Conservation (phyloP, 2,329 filamentous ascomycete species). For the Paramyrothecium sp. region DNA sequence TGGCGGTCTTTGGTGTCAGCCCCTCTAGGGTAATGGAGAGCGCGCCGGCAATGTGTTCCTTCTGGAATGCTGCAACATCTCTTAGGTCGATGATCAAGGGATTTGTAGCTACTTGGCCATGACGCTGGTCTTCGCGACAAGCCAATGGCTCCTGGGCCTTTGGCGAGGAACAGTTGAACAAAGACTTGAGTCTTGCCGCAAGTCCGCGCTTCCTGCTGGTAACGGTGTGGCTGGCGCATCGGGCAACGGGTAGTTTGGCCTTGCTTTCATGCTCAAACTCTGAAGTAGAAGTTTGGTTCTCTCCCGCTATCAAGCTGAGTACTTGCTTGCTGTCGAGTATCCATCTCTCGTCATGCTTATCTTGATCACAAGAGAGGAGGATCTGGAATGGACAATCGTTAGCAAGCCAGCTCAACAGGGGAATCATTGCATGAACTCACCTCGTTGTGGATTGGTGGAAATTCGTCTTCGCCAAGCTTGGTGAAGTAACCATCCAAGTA, state of each 20-base stretch:
- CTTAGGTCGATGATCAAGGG: slow-evolving; percentile 41
- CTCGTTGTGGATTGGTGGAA: slow-evolving; percentile 47
- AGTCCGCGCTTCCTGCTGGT: background rate
- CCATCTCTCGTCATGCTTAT: slow-evolving; percentile 24
- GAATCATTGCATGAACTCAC: slow-evolving; percentile 14
- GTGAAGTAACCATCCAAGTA: slow-evolving; percentile 61
- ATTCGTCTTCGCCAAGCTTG: slow-evolving; percentile 47
- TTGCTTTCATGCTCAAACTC: slow-evolving; percentile 8
- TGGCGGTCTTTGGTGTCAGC: background rate
- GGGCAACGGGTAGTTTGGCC: background rate
- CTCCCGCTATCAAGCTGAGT: slow-evolving; percentile 9
- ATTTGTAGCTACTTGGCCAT: background rate
- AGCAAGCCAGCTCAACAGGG: background rate
- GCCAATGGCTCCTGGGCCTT: background rate
- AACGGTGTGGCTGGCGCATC: background rate
- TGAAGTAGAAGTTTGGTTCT: slow-evolving; percentile 11
- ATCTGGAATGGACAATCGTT: slow-evolving; percentile 9
- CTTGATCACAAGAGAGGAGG: slow-evolving; percentile 19
- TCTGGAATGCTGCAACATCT: slow-evolving; percentile 36
- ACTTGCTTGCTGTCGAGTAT: slow-evolving; percentile 15
- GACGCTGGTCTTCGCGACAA: background rate
- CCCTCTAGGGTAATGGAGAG: background rate
- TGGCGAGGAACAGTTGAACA: background rate
- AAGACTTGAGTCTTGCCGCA: background rate
- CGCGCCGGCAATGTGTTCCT: slow-evolving; percentile 41